phyloP scores from a whole-genome alignment of 805 yeast genomes.

The Yamadazyma philogaea region DNA sequence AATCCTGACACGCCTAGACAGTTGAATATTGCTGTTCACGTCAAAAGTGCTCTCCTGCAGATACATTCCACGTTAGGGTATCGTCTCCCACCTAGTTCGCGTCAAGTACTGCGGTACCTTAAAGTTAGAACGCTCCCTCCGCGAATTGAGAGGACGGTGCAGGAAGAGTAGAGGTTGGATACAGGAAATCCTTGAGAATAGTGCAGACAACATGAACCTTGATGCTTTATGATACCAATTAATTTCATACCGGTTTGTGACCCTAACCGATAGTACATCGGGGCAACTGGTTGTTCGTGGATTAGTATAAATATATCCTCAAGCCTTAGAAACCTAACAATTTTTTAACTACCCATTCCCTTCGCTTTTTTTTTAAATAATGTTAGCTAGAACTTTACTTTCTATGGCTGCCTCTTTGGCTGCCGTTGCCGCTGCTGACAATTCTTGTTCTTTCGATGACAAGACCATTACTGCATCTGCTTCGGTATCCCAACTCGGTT shows the following conservation, averaged over 20 bases:
- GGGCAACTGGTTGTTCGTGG: neutral
- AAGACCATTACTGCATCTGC: conserved; percentile 40
- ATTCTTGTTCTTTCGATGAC: conserved; percentile 35
- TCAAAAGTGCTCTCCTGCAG: neutral
- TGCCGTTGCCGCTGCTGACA: conserved; percentile 8
- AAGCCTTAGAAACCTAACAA: conserved; percentile 4
- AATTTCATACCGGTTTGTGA: conserved; percentile 10
- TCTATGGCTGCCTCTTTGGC: conserved; percentile 7
- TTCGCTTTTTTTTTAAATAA: neutral
- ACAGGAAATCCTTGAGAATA: neutral
- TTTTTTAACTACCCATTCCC: conserved; percentile 3
- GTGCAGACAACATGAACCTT: conserved; percentile 1
- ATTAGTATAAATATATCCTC: conserved; percentile 3
- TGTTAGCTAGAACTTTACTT: conserved; percentile 13
- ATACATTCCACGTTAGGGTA: neutral
- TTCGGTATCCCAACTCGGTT: conserved; percentile 28
- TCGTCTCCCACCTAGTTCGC: conserved; percentile 3
- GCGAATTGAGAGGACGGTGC: too few species aligned
- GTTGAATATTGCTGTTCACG: neutral
- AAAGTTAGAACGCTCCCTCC: neutral
- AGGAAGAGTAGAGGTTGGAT: too few species aligned
- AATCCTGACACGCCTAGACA: neutral
- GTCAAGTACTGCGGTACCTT: conserved; percentile 2
- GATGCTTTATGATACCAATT: neutral
- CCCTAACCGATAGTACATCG: conserved; percentile 3